Base-by-base conservation (phyloP, 345 rosid species). In the Trapa bicornis region DNA sequence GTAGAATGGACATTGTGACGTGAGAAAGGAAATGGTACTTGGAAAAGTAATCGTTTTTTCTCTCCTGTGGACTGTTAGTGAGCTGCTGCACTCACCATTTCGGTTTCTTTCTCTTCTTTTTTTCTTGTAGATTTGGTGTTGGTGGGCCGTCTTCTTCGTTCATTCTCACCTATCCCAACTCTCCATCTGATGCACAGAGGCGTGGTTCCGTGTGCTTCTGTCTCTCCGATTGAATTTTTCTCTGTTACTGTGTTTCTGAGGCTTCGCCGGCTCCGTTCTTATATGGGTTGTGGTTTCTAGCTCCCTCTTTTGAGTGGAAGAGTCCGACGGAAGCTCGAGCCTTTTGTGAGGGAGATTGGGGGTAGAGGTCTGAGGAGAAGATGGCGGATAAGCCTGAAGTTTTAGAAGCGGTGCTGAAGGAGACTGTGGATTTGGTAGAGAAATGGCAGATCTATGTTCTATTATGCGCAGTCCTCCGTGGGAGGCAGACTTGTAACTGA, bases 391-490 rank as follows among this genome's bases (percentile, higher is more conserved):
- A 88, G 74, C 78, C 75, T 72, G 99, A 93, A 76, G 89, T 84
- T 72, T 80, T 94, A 81, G 96, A 94, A 64, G 97, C 92, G 47
- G 96, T 91, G 29, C 74, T 91, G 84, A 94, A 94, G 82, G 97
- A 94, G 84, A 76, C 89, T 50, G 99, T 94, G 82, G 99, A 94
- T 84, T 84, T 94, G 97, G 99, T 94, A 91, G 82, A 12, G 35
- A 42, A 8, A 50, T 35, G 63, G 9, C 52, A 47, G 96, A 94
- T 89, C 95, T 83, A 80, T 66, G 63, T 65, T 50, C 47, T 39
- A n/a, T 74, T 67, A 68, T 72, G 69, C 67, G 75, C 75, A 67
- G 67, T 74, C 60, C 64, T 37, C 29, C 29, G 39, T 14, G 68
- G 68, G 39, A 12, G 67, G 17, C 29, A 9, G 41, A 64, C 74